Conservation (phyloP, 805 yeast genomes). For the Saccharomycopsis olivae region DNA sequence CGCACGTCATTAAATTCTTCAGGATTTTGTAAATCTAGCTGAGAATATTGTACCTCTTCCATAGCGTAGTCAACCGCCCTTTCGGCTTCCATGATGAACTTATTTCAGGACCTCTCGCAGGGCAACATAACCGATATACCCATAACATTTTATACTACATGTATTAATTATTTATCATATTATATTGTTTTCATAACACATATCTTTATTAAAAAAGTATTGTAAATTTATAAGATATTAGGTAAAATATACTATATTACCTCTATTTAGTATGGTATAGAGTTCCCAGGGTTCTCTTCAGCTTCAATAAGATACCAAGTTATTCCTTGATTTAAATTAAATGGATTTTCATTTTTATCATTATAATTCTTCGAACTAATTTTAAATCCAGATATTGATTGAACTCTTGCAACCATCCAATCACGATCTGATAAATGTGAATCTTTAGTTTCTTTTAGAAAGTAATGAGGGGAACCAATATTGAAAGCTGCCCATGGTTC, state of each 20-base stretch:
- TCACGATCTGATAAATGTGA: conserved; percentile 35
- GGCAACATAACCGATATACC: too few relatives aligned
- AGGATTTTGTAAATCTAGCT: conserved; percentile 22
- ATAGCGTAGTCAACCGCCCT: too few relatives aligned
- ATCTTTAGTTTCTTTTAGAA: conserved; percentile 39
- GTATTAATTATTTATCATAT: neutral
- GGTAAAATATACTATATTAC: too few relatives aligned
- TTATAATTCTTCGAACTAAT: conserved; percentile 36
- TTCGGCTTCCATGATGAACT: too few relatives aligned
- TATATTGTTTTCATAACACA: neutral
- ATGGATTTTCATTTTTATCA: conserved; percentile 46
- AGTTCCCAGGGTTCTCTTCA: too few relatives aligned
- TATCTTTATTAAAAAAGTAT: neutral
- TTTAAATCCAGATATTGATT: conserved; percentile 40
- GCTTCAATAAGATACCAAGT: conserved; percentile 59
- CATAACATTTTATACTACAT: too few relatives aligned
- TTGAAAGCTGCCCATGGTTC: conserved; percentile 92
- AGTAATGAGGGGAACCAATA: conserved; percentile 76
- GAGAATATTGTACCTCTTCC: too few relatives aligned
- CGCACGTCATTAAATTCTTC: conserved; percentile 41
- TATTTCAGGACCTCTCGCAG: too few relatives aligned
- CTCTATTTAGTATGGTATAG: too few relatives aligned
- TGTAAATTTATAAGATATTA: too few relatives aligned
- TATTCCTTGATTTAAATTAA: conserved; percentile 48
- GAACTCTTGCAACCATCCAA: conserved; percentile 73